Evolutionary conservation across 805 yeast genomes (phyloP).

Genomic region (Nakazawaea wickerhamii): DNA sequence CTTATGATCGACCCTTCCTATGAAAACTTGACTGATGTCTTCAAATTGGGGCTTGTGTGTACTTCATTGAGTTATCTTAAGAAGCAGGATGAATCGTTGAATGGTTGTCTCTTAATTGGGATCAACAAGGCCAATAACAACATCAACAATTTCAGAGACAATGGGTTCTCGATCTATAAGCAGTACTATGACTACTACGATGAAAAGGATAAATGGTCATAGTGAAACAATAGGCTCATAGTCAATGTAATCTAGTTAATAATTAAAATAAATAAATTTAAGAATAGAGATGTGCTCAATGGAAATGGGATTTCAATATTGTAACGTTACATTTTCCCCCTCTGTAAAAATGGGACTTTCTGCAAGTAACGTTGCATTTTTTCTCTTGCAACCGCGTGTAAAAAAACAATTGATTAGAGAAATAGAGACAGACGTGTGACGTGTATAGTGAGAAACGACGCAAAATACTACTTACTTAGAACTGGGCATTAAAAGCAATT

Average conservation of each 20-base stretch:
- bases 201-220: slow-evolving; percentile 16
- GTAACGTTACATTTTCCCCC: background rate
- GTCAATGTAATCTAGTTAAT: background rate
- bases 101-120: slow-evolving; percentile 14
- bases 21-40: slow-evolving; percentile 46
- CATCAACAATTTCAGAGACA: slow-evolving; percentile 15
- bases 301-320: background rate
- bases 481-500: background rate
- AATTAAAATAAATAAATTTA: background rate
- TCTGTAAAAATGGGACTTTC: background rate
- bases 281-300: background rate
- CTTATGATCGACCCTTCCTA: slow-evolving; percentile 49
- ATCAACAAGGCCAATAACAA: slow-evolving; percentile 10
- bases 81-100: slow-evolving; percentile 19
- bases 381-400: background rate
- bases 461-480: background rate
- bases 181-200: slow-evolving; percentile 21
- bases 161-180: slow-evolving; percentile 21
- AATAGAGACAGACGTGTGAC: background rate
- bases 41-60: slow-evolving; percentile 52
- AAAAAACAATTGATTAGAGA: background rate
- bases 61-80: slow-evolving; percentile 47
- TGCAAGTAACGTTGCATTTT: slow-evolving; percentile 5
- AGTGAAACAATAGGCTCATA: background rate
- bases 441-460: background rate